Evolutionary conservation across 2,329 filamentous ascomycete genomes (phyloP).

Genomic region (Ramularia collo-cygni): DNA sequence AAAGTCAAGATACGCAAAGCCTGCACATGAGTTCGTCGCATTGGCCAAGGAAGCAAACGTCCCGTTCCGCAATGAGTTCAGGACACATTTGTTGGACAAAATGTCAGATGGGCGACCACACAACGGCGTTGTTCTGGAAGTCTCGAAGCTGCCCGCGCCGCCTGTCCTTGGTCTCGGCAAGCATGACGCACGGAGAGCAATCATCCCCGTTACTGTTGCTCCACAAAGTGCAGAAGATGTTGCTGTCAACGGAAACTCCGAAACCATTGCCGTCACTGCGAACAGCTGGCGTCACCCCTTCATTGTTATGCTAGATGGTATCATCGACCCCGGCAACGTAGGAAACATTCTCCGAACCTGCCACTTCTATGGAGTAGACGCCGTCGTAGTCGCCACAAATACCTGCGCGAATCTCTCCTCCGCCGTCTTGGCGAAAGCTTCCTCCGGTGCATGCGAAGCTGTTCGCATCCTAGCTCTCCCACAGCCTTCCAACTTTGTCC

Average conservation of each 20-base stretch:
- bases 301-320: slow-evolving; percentile 65
- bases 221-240: slow-evolving; percentile 64
- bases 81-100: slow-evolving; percentile 55
- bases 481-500: slow-evolving; percentile 63
- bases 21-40: slow-evolving; percentile 9
- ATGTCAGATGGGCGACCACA: slow-evolving; percentile 78
- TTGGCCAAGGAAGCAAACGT: slow-evolving; percentile 39
- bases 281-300: slow-evolving; percentile 55
- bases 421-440: slow-evolving; percentile 76
- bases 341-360: slow-evolving; percentile 84
- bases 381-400: slow-evolving; percentile 67
- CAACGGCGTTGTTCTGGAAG: slow-evolving; percentile 83
- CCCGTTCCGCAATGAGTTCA: slow-evolving; percentile 51
- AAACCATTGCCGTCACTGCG: slow-evolving; percentile 43
- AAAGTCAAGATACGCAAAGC: slow-evolving; percentile 5
- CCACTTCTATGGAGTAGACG: slow-evolving; percentile 83
- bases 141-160: slow-evolving; percentile 67
- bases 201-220: slow-evolving; percentile 55
- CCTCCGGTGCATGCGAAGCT: slow-evolving; percentile 78
- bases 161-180: slow-evolving; percentile 28
- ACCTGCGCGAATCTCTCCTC: slow-evolving; percentile 67
- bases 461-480: slow-evolving; percentile 65
- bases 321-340: slow-evolving; percentile 77
- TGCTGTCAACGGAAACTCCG: slow-evolving; percentile 60
- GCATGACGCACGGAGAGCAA: slow-evolving; percentile 29